Evolutionary conservation across 176 grass and related monocot species (phyloP).

Genomic region (Bothriochloa decipiens): DNA sequence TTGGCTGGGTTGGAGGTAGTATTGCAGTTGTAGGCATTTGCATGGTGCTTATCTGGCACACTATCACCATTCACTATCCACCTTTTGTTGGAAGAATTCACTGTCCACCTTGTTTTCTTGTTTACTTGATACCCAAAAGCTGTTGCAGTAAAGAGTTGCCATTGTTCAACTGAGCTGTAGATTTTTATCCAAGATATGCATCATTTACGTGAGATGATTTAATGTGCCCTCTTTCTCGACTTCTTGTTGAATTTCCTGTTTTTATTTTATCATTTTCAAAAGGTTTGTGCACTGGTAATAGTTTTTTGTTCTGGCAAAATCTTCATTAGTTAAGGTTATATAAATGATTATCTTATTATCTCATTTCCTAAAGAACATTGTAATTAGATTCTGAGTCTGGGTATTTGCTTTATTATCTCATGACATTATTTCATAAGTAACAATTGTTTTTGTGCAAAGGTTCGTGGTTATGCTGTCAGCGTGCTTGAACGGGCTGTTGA

Average conservation of each 20-base stretch:
- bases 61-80: background rate
- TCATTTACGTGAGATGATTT: background rate
- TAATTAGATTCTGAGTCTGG: conserved; percentile 2
- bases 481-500: conserved; percentile 94
- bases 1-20: background rate
- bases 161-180: background rate
- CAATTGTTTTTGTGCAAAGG: conserved; percentile 52
- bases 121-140: background rate
- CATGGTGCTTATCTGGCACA: background rate
- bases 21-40: background rate
- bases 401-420: conserved; percentile 28
- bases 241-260: background rate
- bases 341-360: conserved; percentile 12
- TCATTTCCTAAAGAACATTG: background rate
- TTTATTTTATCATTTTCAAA: background rate
- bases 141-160: background rate
- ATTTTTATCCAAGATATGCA: background rate
- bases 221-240: background rate
- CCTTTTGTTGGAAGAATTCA: background rate
- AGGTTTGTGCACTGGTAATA: background rate
- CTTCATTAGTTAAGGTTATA: conserved; percentile 8
- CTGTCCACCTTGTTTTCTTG: background rate
- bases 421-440: background rate
- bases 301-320: background rate
- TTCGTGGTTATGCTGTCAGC: conserved; percentile 92